Conservation (phyloP, 345 rosid genomes). For the Salix arbutifolia region DNA sequence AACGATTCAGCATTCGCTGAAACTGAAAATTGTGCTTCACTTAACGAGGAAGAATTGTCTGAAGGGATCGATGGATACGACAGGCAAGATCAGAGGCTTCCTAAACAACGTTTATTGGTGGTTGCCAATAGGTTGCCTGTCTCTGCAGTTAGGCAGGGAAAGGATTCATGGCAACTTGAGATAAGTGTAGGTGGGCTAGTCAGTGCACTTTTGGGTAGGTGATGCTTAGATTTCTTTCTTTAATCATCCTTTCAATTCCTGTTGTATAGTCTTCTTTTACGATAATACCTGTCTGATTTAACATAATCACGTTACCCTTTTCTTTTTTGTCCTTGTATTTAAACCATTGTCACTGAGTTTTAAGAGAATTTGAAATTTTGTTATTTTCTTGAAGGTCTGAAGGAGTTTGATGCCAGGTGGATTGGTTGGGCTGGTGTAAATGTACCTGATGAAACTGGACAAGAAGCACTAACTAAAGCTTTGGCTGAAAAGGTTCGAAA, state of each 20-base stretch:
- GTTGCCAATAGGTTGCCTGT: constrained; percentile 61
- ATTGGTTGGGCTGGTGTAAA: constrained; percentile 70
- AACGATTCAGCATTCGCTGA: constrained; percentile 23
- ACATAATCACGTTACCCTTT: neutral
- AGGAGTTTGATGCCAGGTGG: constrained; percentile 58
- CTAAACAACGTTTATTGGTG: constrained; percentile 52
- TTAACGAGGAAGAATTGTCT: constrained; percentile 24
- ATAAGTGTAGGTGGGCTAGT: constrained; percentile 54
- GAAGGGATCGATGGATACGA: constrained; percentile 27
- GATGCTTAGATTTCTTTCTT: neutral
- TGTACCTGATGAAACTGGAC: constrained; percentile 52
- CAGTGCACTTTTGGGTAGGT: constrained; percentile 53
- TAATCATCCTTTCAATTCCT: neutral
- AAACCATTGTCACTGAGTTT: neutral
- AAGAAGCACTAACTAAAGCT: constrained; percentile 41
- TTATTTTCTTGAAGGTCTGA: constrained; percentile 40
- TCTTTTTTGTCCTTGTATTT: neutral
- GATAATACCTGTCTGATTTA: neutral
- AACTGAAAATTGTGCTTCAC: constrained; percentile 17
- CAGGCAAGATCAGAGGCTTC: constrained; percentile 24
- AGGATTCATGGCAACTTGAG: constrained; percentile 50
- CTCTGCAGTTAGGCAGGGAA: constrained; percentile 46
- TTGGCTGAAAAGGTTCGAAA: constrained; percentile 52
- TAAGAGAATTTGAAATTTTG: neutral
- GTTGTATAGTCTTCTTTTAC: neutral